Conservation (phyloP, 2,329 filamentous ascomycete species). For the Aschersonia sp. region DNA sequence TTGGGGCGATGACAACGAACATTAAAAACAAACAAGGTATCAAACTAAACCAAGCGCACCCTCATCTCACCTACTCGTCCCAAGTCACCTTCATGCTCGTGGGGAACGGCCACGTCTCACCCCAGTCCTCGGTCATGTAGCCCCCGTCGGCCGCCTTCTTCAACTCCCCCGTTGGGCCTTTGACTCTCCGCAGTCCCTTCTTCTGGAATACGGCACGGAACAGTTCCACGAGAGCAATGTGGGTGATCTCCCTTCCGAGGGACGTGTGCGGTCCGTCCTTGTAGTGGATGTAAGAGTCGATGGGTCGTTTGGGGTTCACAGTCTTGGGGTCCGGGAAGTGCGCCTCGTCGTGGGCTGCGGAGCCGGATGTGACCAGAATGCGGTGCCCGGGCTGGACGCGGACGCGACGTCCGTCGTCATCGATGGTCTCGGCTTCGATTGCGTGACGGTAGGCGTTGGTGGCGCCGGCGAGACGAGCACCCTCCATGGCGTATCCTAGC, state of each 20-base stretch:
- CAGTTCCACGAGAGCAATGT: slow-evolving; percentile 51
- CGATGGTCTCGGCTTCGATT: slow-evolving; percentile 26
- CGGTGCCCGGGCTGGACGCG: slow-evolving; percentile 39
- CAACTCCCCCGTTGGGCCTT: slow-evolving; percentile 50
- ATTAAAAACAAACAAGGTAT: neutral
- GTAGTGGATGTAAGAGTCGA: slow-evolving; percentile 51
- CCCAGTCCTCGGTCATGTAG: slow-evolving; percentile 55
- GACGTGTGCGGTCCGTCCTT: slow-evolving; percentile 48
- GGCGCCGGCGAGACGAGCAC: slow-evolving; percentile 51
- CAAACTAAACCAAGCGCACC: neutral
- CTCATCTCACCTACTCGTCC: slow-evolving; percentile 16
- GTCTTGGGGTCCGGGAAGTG: slow-evolving; percentile 47
- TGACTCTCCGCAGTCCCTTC: slow-evolving; percentile 43
- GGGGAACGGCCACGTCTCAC: slow-evolving; percentile 30
- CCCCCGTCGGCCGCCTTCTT: slow-evolving; percentile 47
- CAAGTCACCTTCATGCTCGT: slow-evolving; percentile 39
- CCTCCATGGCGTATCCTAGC: slow-evolving; percentile 58
- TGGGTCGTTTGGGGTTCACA: slow-evolving; percentile 48
- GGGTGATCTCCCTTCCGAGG: slow-evolving; percentile 44
- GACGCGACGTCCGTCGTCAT: slow-evolving; percentile 37
- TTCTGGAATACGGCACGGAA: slow-evolving; percentile 50
- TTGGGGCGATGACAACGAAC: neutral
- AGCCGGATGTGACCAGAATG: slow-evolving; percentile 48
- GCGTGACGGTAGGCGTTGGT: slow-evolving; percentile 47
- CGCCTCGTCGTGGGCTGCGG: slow-evolving; percentile 38